A percentile compares a stretch with the other conserved stretches of the same genome.
phyloP scores from a whole-genome alignment of 164 flowering plant genomes.

The Nymphaea colorata region DNA sequence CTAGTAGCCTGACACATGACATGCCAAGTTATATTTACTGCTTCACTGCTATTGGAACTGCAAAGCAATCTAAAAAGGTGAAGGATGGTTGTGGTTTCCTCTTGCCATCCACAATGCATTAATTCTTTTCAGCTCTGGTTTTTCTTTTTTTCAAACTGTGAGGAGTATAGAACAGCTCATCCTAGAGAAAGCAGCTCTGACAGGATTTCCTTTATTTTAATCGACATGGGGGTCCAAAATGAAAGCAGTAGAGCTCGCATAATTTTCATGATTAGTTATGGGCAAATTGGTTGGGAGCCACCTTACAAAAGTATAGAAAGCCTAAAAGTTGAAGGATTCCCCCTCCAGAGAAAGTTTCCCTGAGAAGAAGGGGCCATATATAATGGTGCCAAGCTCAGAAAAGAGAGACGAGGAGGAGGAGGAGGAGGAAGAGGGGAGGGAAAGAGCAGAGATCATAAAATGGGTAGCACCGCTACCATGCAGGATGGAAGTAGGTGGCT shows the following conservation, averaged over 20 bases:
- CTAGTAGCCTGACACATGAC: no score
- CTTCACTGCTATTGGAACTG: no score
- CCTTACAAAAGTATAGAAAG: not conserved
- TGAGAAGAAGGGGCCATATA: no score
- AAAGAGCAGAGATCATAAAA: not conserved
- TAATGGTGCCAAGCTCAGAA: no score
- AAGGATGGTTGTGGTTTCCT: not conserved
- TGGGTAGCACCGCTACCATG: not conserved
- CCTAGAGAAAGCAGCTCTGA: not conserved
- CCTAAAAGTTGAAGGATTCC: no score
- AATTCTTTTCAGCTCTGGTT: not conserved
- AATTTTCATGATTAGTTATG: not conserved
- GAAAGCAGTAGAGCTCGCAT: not conserved
- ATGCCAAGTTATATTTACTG: no score
- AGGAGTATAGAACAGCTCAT: not conserved
- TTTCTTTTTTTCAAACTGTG: not conserved
- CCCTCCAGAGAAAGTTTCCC: no score
- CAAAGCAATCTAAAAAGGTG: not conserved
- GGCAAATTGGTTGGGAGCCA: not conserved
- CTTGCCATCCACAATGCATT: not conserved
- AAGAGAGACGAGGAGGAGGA: not conserved
- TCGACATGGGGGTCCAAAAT: not conserved
- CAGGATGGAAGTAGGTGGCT: constrained; percentile 49
- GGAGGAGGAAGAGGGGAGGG: not conserved
- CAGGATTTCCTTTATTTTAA: not conserved